Conservation (phyloP, 176 grass and related monocot genomes). For the Oryza nivara region DNA sequence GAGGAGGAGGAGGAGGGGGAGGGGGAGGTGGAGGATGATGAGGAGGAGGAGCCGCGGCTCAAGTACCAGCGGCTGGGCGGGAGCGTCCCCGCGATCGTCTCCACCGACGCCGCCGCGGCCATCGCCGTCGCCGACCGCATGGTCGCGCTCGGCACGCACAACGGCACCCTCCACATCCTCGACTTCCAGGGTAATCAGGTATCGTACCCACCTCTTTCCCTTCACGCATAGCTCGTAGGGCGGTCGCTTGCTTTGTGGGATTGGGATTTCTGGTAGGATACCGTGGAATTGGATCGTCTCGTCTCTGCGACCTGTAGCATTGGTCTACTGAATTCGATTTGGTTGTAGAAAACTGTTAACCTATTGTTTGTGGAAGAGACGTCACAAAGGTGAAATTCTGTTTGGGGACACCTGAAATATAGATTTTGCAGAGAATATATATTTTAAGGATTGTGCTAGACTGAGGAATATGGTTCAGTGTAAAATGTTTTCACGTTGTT, state of each 20-base stretch:
- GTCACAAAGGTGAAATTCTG: too few relatives aligned
- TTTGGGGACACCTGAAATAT: too few relatives aligned
- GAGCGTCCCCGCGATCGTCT: slow-evolving; percentile 80
- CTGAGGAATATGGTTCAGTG: background rate
- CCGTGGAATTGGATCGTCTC: background rate
- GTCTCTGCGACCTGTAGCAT: background rate
- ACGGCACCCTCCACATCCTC: slow-evolving; percentile 91
- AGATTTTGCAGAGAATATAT: background rate
- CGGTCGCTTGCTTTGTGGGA: slow-evolving; percentile 12
- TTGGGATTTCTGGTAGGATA: slow-evolving; percentile 14
- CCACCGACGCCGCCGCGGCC: slow-evolving; percentile 72
- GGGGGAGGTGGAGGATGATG: too few relatives aligned
- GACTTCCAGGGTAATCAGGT: slow-evolving; percentile 99
- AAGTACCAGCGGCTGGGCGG: background rate
- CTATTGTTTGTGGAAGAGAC: background rate
- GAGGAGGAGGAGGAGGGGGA: background rate
- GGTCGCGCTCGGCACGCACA: slow-evolving; percentile 90
- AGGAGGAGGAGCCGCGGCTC: slow-evolving; percentile 3
- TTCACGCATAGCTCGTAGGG: slow-evolving; percentile 1
- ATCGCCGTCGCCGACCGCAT: slow-evolving; percentile 91
- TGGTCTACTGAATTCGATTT: background rate
- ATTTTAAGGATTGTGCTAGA: background rate
- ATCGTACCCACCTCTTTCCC: background rate
- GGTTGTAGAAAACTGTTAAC: slow-evolving; percentile 22
- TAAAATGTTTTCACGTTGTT: background rate